phyloP scores from a whole-genome alignment of 1,284 basidiomycete genomes.

The Trichosporon sp. region DNA sequence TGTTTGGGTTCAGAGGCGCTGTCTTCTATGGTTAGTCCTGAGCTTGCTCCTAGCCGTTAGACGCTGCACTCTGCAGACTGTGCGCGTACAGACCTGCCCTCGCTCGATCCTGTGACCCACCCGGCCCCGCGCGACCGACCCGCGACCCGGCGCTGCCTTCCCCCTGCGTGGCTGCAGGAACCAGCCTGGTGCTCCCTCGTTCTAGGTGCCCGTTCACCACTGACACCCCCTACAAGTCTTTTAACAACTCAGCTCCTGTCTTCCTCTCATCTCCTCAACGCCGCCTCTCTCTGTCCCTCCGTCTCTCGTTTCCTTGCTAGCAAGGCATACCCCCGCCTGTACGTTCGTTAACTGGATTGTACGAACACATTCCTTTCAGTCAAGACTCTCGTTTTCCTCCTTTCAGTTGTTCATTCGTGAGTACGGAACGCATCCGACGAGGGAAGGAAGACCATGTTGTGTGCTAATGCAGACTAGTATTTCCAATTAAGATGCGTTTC shows the following conservation, averaged over 20 bases:
- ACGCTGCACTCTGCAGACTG: neutral
- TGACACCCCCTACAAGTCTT: neutral
- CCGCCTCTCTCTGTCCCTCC: constrained; percentile 5
- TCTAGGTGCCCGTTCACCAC: neutral
- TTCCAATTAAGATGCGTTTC: constrained; percentile 19
- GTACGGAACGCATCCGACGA: neutral
- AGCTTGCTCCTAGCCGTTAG: neutral
- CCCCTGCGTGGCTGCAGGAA: neutral
- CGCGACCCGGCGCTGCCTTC: neutral
- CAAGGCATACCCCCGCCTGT: constrained; percentile 8
- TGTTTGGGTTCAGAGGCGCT: constrained; percentile 20
- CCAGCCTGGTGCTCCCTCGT: neutral
- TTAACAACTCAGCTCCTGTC: neutral
- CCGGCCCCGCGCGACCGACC: constrained; percentile 3
- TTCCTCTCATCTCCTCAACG: constrained; percentile 6
- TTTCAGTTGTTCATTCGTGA: constrained; percentile 15
- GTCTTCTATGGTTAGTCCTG: neutral
- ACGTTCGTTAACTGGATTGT: constrained; percentile 21
- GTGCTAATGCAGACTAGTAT: neutral
- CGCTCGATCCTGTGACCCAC: neutral
- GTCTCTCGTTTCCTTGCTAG: constrained; percentile 7
- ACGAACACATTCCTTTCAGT: constrained; percentile 24
- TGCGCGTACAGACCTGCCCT: neutral
- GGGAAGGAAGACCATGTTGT: neutral
- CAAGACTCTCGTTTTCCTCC: constrained; percentile 14